Evolutionary conservation across 148 eudicot genomes (phyloP).

Genomic region (Silene uniflora): DNA sequence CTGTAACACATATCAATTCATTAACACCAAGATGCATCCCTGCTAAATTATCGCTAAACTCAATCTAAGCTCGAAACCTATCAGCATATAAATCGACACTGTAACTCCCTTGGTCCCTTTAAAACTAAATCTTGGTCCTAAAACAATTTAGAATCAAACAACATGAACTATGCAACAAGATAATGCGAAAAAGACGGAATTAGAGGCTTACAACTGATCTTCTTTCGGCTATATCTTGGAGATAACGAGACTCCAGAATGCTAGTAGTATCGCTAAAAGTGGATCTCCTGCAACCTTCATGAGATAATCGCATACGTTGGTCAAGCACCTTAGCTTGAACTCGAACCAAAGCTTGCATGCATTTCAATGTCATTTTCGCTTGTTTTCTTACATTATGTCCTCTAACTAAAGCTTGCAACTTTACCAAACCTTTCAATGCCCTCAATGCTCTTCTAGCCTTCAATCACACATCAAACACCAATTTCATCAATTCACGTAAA

Average conservation of each 20-base stretch:
- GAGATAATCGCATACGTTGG: conserved; percentile 59
- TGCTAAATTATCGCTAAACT: too few species aligned
- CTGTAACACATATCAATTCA: conserved; percentile 9
- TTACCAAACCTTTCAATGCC: conserved; percentile 78
- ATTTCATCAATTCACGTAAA: neutral
- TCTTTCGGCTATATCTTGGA: conserved; percentile 52
- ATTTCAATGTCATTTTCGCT: conserved; percentile 68
- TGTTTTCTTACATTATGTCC: conserved; percentile 85
- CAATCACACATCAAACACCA: conserved; percentile 5
- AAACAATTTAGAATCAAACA: neutral
- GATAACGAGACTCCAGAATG: conserved; percentile 50
- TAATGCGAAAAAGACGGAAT: too few species aligned
- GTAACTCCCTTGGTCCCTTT: too few species aligned
- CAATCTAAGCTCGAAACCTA: too few species aligned
- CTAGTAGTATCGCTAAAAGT: conserved; percentile 60
- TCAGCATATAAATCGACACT: neutral
- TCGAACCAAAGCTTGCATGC: conserved; percentile 79
- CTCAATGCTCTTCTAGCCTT: conserved; percentile 87
- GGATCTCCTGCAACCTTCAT: conserved; percentile 63
- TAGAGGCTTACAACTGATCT: conserved; percentile 49
- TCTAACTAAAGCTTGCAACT: conserved; percentile 91
- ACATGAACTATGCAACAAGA: neutral
- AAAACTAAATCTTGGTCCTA: too few species aligned
- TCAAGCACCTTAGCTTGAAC: conserved; percentile 66
- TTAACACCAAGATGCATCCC: too few species aligned